Evolutionary conservation across 192 early-diverging fungal species (phyloP).

Genomic region (Linnemannia elongata): DNA sequence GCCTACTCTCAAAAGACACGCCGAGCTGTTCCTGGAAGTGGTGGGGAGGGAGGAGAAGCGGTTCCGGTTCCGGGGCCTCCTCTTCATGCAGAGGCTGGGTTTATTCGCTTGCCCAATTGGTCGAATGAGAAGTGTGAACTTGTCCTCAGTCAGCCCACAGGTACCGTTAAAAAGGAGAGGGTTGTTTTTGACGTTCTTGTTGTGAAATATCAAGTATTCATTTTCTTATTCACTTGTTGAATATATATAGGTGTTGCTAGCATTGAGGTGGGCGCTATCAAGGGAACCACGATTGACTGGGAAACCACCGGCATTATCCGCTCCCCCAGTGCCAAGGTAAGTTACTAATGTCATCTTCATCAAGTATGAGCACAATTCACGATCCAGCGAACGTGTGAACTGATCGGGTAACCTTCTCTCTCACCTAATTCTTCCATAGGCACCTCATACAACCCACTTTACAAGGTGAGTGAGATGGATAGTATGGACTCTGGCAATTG

Average conservation of each 20-base stretch:
- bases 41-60: background rate
- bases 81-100: slow-evolving; percentile 36
- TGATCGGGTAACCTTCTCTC: no score
- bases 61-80: slow-evolving; percentile 18
- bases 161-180: background rate
- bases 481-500: background rate
- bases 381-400: background rate
- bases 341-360: background rate
- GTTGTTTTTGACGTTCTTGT: background rate
- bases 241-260: slow-evolving; percentile 31
- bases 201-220: background rate
- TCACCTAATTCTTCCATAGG: background rate
- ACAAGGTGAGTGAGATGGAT: slow-evolving; percentile 22
- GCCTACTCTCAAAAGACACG: slow-evolving; percentile 35
- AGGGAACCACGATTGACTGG: slow-evolving; percentile 31
- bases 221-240: background rate
- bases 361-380: background rate
- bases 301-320: slow-evolving; percentile 14
- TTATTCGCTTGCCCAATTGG: slow-evolving; percentile 35
- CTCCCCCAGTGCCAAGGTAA: slow-evolving; percentile 42
- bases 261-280: slow-evolving; percentile 30
- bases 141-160: slow-evolving; percentile 42
- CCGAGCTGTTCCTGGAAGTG: slow-evolving; percentile 16
- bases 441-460: slow-evolving; percentile 41
- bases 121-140: slow-evolving; percentile 34